phyloP scores from a whole-genome alignment of 2,329 filamentous ascomycete genomes.

The Penicillium concentricum region DNA sequence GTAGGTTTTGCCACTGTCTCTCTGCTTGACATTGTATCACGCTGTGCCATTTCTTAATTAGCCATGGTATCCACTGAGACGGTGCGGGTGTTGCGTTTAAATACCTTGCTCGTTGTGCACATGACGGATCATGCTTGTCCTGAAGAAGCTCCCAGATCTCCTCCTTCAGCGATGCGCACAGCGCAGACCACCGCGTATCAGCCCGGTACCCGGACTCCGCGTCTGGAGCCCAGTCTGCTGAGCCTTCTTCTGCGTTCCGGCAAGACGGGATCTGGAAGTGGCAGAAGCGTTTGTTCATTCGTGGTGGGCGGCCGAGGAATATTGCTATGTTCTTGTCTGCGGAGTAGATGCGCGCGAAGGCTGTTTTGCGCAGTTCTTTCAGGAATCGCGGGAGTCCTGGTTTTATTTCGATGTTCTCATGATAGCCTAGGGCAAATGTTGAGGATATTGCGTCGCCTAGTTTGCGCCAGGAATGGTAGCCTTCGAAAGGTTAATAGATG shows the following conservation, averaged over 20 bases:
- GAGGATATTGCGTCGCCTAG: constrained; percentile 50
- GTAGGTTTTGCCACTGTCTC: constrained; percentile 22
- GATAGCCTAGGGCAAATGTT: constrained; percentile 48
- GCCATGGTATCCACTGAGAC: neutral
- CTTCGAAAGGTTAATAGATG: constrained; percentile 21
- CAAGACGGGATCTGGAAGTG: constrained; percentile 34
- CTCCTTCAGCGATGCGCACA: constrained; percentile 29
- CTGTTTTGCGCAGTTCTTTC: constrained; percentile 38
- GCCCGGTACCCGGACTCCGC: constrained; percentile 23
- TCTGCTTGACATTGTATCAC: constrained; percentile 23
- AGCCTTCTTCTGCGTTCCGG: neutral
- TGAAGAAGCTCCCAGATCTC: constrained; percentile 29
- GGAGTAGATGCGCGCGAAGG: constrained; percentile 45
- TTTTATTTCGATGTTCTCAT: constrained; percentile 40
- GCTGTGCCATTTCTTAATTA: constrained; percentile 18
- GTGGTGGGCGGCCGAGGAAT: constrained; percentile 49
- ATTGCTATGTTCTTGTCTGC: constrained; percentile 50
- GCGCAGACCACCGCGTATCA: constrained; percentile 29
- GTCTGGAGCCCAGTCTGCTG: constrained; percentile 15
- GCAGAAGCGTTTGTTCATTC: constrained; percentile 44
- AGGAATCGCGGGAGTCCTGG: constrained; percentile 37
- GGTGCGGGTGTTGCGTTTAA: neutral
- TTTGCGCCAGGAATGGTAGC: constrained; percentile 48
- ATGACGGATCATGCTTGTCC: constrained; percentile 23
- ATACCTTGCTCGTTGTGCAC: constrained; percentile 18